Evolutionary conservation across 176 grass and related monocot species (phyloP), one percentile per base, ranked within the genome.

Genomic region (Pontederia paniculata): DNA sequence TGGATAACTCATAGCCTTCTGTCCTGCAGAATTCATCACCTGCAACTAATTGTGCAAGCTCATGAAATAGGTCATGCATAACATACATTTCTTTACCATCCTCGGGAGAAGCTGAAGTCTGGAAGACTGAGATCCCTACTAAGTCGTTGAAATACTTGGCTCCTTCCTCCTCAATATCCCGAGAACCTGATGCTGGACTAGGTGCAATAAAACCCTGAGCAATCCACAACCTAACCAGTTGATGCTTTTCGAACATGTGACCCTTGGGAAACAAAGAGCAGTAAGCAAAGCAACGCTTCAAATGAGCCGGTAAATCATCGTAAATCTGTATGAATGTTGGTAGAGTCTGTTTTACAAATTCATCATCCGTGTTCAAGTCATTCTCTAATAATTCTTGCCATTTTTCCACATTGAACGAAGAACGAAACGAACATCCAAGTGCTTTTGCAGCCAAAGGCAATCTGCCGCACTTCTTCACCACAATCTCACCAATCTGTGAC

Each of bases 31-130:
- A 71, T 17, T 71, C 23, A 17, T 71, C 66, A 17, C 37, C 42
- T 66, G 70, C 55, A 48, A 75, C 58, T 64, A 48, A 57, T 17
- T 71, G 44, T 45, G 71, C 54, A 59, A 75, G 65, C 21, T 70
- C 58, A 48, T 70, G 75, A 51, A 67, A 65, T 12, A 71, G 56
- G 19, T 77, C 80, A 64, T 83, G 80, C 80, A 83, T 77, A 11
- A 58, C 57, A 57, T 47, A 83, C 76, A 46, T 79, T 25, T 21
- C 53, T 22, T 66, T 58, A 66, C 60, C 10, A 20, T 69, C 65
- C 20, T 48, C 57, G 48, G 60, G 53, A 48, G 41, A 69, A 10
- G 54, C 52, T 21, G 57, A 51, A 41, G 16, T 52, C 60, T 66
- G 69, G 65, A 83, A 66, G 6, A 80, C 62, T 21, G 55, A 74